Percentiles rank a stretch among this genome's conserved stretches.
phyloP scores from a whole-genome alignment of 257 asterid genomes.

The Plantago elongata region DNA sequence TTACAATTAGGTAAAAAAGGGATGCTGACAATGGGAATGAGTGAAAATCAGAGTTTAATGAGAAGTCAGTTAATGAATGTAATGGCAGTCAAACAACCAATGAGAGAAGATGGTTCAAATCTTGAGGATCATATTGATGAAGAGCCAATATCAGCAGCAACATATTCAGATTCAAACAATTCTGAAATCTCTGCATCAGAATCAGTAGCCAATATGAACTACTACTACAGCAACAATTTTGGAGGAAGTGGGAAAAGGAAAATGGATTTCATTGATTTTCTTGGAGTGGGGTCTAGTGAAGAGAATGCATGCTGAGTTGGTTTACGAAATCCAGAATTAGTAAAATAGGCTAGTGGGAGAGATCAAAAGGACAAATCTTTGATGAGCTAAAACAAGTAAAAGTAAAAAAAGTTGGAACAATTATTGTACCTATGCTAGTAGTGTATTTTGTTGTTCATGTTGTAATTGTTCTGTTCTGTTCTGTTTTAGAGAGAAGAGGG shows the following conservation, averaged over 20 bases:
- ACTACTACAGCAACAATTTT: constrained; percentile 8
- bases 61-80: neutral
- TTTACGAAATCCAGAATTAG: neutral
- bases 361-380: constrained; percentile 7
- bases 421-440: constrained; percentile 23
- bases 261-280: constrained; percentile 51
- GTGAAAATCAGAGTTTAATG: constrained; percentile 1
- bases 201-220: constrained; percentile 38
- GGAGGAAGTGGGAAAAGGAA: constrained; percentile 32
- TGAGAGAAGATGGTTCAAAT: neutral
- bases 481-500: neutral
- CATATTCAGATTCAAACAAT: constrained; percentile 33
- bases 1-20: neutral
- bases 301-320: neutral
- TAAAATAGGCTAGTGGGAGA: constrained; percentile 1
- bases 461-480: constrained; percentile 1
- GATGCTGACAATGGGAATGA: neutral
- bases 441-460: constrained; percentile 1
- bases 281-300: constrained; percentile 54
- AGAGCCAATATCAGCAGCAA: constrained; percentile 12
- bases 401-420: constrained; percentile 15
- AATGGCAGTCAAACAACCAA: neutral
- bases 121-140: neutral
- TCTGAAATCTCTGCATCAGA: constrained; percentile 41
- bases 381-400: constrained; percentile 21